Percentiles rank a stretch among this genome's conserved stretches.
phyloP scores from a whole-genome alignment of 73 alveolate species.

The Tetrahymena elliotti region DNA sequence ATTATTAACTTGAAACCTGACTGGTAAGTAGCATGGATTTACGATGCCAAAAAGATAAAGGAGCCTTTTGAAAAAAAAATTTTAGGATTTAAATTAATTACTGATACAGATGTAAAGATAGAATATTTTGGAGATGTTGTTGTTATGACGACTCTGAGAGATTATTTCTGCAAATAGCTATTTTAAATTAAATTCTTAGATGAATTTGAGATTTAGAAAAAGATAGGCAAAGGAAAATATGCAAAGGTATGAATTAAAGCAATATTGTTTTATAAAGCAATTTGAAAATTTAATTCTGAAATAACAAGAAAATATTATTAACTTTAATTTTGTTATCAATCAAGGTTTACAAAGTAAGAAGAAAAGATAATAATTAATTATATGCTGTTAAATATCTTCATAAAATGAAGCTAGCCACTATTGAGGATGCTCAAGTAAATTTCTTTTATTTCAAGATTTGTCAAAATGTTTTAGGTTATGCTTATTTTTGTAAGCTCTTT shows the following conservation, averaged over 20 bases:
- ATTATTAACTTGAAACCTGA: neutral
- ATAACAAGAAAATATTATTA: neutral
- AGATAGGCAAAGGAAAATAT: neutral
- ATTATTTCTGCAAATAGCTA: neutral
- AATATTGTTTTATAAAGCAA: neutral
- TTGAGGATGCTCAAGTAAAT: neutral
- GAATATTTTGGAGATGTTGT: neutral
- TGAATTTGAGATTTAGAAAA: neutral
- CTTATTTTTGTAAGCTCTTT: neutral
- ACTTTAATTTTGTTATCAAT: neutral
- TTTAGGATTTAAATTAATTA: neutral
- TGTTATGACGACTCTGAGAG: neutral
- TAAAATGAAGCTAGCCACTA: neutral
- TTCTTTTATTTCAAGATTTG: neutral
- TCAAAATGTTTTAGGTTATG: neutral
- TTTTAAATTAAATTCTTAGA: neutral
- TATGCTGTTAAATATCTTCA: neutral
- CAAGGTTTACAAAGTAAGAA: neutral
- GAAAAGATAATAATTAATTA: neutral
- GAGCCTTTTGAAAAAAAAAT: neutral
- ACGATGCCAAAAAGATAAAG: neutral
- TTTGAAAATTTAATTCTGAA: too few relatives aligned
- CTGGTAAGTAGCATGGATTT: neutral
- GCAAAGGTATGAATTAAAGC: neutral
- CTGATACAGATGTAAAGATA: neutral